Evolutionary conservation across 164 flowering plant genomes (phyloP).

Genomic region (Magnolia changhungtana): DNA sequence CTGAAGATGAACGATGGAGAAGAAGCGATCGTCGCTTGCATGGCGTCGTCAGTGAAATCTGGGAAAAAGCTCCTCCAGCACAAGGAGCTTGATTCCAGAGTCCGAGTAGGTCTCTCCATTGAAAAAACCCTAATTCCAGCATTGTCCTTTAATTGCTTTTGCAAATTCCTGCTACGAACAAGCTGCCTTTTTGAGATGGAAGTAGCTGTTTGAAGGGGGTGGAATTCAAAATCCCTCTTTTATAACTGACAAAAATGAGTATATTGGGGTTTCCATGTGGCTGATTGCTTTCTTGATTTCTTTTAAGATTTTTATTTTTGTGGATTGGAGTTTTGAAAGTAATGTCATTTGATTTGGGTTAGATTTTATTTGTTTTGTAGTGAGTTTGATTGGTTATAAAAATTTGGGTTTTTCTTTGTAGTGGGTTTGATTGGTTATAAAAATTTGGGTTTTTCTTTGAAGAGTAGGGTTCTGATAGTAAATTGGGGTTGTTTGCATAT

Average conservation of each 20-base stretch:
- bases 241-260: background rate
- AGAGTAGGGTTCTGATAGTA: no score
- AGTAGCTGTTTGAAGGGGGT: background rate
- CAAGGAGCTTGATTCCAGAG: conserved; percentile 69
- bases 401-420: no score
- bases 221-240: background rate
- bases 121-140: background rate
- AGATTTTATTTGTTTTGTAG: background rate
- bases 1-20: conserved; percentile 28
- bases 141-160: background rate
- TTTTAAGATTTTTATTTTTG: no score
- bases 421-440: no score
- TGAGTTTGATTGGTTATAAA: no score
- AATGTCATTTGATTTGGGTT: background rate
- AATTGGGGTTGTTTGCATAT: no score
- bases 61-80: conserved; percentile 69
- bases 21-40: conserved; percentile 67
- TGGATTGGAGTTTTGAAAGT: background rate
- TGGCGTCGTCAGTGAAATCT: conserved; percentile 43
- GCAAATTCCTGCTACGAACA: background rate
- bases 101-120: conserved; percentile 43
- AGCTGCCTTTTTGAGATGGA: background rate
- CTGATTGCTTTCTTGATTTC: no score
- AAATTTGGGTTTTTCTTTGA: no score
- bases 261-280: no score